A percentile compares a stretch with the other conserved stretches of the same genome.
These are phyloP conservation scores for Lentinus polychrous DNA, from an alignment of 1,284 basidiomycete genomes.

Conservation along the genomic window DNA sequence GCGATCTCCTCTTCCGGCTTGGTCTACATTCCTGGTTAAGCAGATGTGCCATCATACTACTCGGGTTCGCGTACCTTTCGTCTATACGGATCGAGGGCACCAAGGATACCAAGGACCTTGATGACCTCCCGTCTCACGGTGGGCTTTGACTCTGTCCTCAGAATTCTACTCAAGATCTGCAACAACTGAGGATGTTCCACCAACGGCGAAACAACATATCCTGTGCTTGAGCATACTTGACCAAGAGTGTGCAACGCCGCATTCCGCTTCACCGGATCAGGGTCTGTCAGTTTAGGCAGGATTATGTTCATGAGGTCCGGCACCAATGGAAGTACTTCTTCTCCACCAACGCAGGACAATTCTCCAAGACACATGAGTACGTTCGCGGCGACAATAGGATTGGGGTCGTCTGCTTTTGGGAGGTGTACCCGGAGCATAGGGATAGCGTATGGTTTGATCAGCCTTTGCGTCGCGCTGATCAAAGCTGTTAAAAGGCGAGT, in stretches of 20 bases:
- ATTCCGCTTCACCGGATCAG: constrained; percentile 83
- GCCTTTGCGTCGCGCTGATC: constrained; percentile 84
- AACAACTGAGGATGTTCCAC: constrained; percentile 89
- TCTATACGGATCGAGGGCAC: constrained; percentile 96
- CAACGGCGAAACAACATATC: constrained; percentile 89
- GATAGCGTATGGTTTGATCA: constrained; percentile 97
- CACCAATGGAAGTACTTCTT: constrained; percentile 82
- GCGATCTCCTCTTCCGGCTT: constrained; percentile 73
- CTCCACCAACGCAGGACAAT: constrained; percentile 88
- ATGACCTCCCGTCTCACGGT: constrained; percentile 85
- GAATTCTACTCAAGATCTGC: constrained; percentile 80
- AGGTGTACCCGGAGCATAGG: constrained; percentile 92
- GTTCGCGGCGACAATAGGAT: constrained; percentile 86
- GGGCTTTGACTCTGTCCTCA: constrained; percentile 78
- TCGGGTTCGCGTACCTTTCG: constrained; percentile 60
- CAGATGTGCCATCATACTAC: background rate
- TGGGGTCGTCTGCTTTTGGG: constrained; percentile 80
- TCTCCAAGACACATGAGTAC: constrained; percentile 95
- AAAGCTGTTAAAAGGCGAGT: constrained; percentile 83
- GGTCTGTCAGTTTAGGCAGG: constrained; percentile 83
- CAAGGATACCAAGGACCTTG: constrained; percentile 92
- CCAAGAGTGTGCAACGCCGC: constrained; percentile 93
- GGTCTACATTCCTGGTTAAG: constrained; percentile 32
- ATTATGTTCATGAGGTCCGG: constrained; percentile 88
- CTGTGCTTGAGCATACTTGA: constrained; percentile 93